Evolutionary conservation across 805 yeast genomes (phyloP).

Genomic region (Candida peoriensis): DNA sequence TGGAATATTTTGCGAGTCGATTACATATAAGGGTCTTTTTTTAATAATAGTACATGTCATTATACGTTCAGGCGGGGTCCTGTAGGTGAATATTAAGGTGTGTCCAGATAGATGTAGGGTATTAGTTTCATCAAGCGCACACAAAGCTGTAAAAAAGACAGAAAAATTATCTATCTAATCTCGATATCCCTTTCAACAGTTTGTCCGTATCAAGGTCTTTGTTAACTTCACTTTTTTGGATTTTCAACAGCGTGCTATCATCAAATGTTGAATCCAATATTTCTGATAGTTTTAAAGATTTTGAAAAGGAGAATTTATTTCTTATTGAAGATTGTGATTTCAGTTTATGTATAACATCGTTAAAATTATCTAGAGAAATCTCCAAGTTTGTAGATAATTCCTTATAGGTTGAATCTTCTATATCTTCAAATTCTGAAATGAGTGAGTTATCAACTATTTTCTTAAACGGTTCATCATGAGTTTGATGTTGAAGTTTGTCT

Average conservation of each 20-base stretch:
- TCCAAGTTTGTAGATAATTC: slow-evolving; percentile 14
- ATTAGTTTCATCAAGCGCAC: neutral
- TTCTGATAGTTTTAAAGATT: slow-evolving; percentile 38
- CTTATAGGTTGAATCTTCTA: slow-evolving; percentile 12
- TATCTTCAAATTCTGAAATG: slow-evolving; percentile 9
- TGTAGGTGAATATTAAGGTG: no score
- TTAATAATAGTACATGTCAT: slow-evolving; percentile 1
- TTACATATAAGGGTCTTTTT: no score
- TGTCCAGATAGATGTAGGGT: neutral
- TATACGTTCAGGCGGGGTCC: no score
- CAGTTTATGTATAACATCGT: slow-evolving; percentile 17
- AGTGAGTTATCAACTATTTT: slow-evolving; percentile 17
- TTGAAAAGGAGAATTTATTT: slow-evolving; percentile 26
- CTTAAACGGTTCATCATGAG: slow-evolving; percentile 19
- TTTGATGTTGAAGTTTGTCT: slow-evolving; percentile 3
- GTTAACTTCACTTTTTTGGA: slow-evolving; percentile 18
- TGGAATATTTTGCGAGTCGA: neutral
- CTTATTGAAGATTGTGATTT: slow-evolving; percentile 17
- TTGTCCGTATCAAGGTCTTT: slow-evolving; percentile 27
- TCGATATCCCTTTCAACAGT: slow-evolving; percentile 31
- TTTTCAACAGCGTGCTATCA: slow-evolving; percentile 32
- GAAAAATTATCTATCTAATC: slow-evolving; percentile 18
- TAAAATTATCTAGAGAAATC: slow-evolving; percentile 17
- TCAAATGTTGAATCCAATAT: slow-evolving; percentile 39
- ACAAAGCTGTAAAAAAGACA: no score